Conservation (phyloP, 129 eudicot species). For the sunflower (Helianthus annuus) region HanXRQr2.0-SUNRISE NC_035438.2:19431945-19432444, state of each 20-base stretch:
- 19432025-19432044: conserved; percentile 97
- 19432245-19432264: no score
- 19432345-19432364: no score
- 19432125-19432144: conserved; percentile 80
- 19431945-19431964: conserved; percentile 99
- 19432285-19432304: no score
- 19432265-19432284: no score
- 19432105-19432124: conserved; percentile 76
- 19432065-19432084: conserved; percentile 91
- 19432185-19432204: conserved; percentile 25
- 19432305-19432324: no score
- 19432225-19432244: conserved; percentile 8
- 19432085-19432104: conserved; percentile 95
- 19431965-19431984: conserved; percentile 97
- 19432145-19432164: conserved; percentile 76
- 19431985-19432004: conserved; percentile 90
- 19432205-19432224: conserved; percentile 52
- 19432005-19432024: conserved; percentile 85
- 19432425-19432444: no score
- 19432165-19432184: conserved; percentile 53
- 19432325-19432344: no score
- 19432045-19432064: conserved; percentile 86
- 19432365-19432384: no score
- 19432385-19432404: no score
- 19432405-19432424: no score